Conservation (phyloP, 1,284 basidiomycete genomes). For the Mycosarcoma mackinlayi region DNA sequence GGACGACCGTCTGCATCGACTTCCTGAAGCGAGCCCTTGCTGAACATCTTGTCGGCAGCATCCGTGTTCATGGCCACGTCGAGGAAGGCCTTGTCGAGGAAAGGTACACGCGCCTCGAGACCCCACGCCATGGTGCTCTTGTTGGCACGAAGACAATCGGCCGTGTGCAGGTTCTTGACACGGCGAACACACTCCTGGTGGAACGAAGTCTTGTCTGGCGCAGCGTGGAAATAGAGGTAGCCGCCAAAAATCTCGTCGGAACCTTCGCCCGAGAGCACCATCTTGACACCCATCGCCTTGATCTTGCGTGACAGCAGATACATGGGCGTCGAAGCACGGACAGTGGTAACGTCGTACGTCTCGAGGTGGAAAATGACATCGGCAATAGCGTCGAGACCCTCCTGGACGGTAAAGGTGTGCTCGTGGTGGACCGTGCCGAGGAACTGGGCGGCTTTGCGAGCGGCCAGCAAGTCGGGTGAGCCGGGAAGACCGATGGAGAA, state of each 20-base stretch:
- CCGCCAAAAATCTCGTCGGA: conserved; percentile 98
- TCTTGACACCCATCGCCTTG: conserved; percentile 99
- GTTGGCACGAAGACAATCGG: conserved; percentile 98
- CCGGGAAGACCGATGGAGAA: conserved; percentile 96
- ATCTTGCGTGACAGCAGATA: conserved; percentile 97
- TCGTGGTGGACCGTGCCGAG: conserved; percentile 97
- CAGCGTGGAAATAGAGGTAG: conserved; percentile 99
- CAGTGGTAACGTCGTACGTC: conserved; percentile 98
- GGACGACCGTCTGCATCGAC: conserved; percentile 72
- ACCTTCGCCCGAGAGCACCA: conserved; percentile 98
- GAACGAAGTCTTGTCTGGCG: conserved; percentile 87
- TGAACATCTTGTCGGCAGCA: conserved; percentile 89
- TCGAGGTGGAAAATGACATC: conserved; percentile 99
- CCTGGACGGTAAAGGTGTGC: conserved; percentile 97
- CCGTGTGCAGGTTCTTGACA: conserved; percentile 97
- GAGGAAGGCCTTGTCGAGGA: conserved; percentile 96
- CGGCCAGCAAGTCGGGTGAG: conserved; percentile 94
- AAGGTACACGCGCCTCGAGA: conserved; percentile 96
- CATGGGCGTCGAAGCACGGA: conserved; percentile 97
- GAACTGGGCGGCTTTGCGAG: conserved; percentile 90
- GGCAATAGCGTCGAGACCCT: conserved; percentile 95
- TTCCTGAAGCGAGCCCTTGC: conserved; percentile 81
- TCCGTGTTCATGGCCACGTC: conserved; percentile 93
- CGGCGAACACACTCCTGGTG: conserved; percentile 95
- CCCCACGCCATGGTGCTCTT: conserved; percentile 99